Percentiles rank a stretch among this genome's conserved stretches.
These are phyloP conservation scores for Daldinia caldariorum DNA, from an alignment of 495 filamentous ascomycete species.

Conservation along the genomic window DNA sequence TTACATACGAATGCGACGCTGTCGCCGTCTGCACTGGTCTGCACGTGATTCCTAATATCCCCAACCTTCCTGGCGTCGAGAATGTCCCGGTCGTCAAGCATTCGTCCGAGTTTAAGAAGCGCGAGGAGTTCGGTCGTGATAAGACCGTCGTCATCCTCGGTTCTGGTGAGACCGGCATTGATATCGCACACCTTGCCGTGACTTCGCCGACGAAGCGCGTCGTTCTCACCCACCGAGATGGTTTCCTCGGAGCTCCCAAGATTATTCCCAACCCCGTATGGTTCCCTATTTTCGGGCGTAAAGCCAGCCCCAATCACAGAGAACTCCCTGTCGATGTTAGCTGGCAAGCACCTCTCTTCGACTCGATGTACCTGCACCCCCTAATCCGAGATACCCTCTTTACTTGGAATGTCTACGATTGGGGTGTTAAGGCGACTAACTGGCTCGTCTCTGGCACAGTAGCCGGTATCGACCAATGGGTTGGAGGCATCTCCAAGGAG, in stretches of 20 bases:
- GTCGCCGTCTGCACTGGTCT: slow-evolving; percentile 58
- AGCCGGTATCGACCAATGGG: slow-evolving; percentile 53
- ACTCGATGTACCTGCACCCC: slow-evolving; percentile 51
- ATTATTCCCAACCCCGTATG: slow-evolving; percentile 47
- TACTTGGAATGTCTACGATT: slow-evolving; percentile 55
- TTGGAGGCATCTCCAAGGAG: slow-evolving; percentile 48
- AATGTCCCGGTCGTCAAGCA: slow-evolving; percentile 52
- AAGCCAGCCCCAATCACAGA: slow-evolving; percentile 23
- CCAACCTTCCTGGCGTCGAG: slow-evolving; percentile 51
- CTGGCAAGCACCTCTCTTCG: slow-evolving; percentile 49
- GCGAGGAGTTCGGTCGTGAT: slow-evolving; percentile 50
- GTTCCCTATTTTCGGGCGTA: slow-evolving; percentile 46
- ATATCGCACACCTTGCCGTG: slow-evolving; percentile 55
- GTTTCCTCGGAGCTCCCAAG: slow-evolving; percentile 55
- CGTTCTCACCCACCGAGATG: slow-evolving; percentile 54
- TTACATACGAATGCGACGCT: slow-evolving; percentile 51
- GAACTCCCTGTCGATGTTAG: slow-evolving; percentile 44
- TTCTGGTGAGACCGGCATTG: slow-evolving; percentile 56
- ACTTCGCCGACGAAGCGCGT: slow-evolving; percentile 52
- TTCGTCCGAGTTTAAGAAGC: slow-evolving; percentile 56
- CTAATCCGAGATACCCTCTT: slow-evolving; percentile 47
- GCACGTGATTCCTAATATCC: slow-evolving; percentile 54
- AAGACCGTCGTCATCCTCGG: slow-evolving; percentile 57
- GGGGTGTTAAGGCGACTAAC: slow-evolving; percentile 50
- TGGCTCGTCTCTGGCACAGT: slow-evolving; percentile 54